Conservation (phyloP, 2,329 filamentous ascomycete species). For the Keithomyces neogunnii region DNA sequence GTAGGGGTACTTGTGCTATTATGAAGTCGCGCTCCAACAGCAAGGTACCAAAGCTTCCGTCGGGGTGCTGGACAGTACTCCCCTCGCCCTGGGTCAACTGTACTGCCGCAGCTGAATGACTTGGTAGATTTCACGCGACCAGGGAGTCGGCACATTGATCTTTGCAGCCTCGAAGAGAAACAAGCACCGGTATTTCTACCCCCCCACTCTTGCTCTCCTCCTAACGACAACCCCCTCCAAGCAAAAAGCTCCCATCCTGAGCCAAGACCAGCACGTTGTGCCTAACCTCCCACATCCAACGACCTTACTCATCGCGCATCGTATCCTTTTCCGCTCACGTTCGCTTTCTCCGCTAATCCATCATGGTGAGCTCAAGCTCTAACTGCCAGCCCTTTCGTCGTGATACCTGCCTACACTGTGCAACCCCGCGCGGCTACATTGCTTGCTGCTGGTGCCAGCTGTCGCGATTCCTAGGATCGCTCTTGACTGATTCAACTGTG, state of each 20-base stretch:
- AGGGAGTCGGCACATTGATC: neutral
- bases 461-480: conserved; percentile 2
- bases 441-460: neutral
- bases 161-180: neutral
- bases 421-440: conserved; percentile 10
- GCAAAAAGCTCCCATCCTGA: neutral
- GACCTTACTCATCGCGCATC: neutral
- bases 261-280: conserved; percentile 1
- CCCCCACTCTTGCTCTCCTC: conserved; percentile 1
- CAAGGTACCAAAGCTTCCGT: too few relatives aligned
- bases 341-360: neutral
- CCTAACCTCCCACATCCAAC: neutral
- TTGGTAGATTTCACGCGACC: neutral
- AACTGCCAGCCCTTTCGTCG: neutral
- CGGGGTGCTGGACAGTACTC: too few relatives aligned
- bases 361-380: conserved; percentile 5
- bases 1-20: too few relatives aligned
- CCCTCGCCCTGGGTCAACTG: too few relatives aligned
- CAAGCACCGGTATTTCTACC: neutral
- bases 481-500: conserved; percentile 12
- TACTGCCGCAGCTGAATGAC: neutral
- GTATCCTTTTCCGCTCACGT: neutral
- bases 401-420: neutral
- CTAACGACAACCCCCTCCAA: neutral
- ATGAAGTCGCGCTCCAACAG: too few relatives aligned